A percentile compares a stretch with the other conserved stretches of the same genome.
Conservation (phyloP, 208 protist species). For the Entamoeba moshkovskii region DNA sequence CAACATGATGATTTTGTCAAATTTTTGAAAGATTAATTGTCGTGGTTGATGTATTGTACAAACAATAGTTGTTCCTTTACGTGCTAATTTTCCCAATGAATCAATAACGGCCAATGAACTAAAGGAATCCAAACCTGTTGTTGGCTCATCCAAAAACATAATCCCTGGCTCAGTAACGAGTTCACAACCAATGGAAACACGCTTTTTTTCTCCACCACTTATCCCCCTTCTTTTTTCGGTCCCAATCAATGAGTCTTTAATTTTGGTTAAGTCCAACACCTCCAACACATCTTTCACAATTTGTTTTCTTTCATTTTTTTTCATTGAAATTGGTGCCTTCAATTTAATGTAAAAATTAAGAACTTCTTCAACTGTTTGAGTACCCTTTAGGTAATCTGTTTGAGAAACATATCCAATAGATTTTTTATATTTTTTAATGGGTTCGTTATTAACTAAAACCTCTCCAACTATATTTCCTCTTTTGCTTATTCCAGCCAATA, state of each 20-base stretch:
- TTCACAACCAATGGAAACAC: neutral
- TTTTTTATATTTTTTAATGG: neutral
- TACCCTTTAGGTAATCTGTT: neutral
- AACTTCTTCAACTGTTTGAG: neutral
- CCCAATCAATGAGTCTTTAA: neutral
- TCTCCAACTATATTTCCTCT: neutral
- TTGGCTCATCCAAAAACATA: constrained; percentile 16
- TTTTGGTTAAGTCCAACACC: neutral
- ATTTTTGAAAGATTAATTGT: neutral
- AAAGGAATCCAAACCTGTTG: neutral
- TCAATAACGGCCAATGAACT: neutral
- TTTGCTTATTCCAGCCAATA: neutral
- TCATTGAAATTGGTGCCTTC: neutral
- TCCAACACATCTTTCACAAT: neutral
- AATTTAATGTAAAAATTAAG: neutral
- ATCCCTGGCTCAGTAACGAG: neutral
- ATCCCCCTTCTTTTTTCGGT: neutral
- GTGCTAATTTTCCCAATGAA: neutral
- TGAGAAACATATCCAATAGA: neutral
- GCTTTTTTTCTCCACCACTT: neutral
- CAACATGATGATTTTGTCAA: neutral
- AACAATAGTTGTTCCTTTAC: neutral
- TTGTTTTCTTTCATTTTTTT: neutral
- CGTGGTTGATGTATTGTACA: constrained; percentile 4
- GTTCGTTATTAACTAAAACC: neutral